Conservation (phyloP, 257 asterid genomes). For the Jasminum sambac region DNA sequence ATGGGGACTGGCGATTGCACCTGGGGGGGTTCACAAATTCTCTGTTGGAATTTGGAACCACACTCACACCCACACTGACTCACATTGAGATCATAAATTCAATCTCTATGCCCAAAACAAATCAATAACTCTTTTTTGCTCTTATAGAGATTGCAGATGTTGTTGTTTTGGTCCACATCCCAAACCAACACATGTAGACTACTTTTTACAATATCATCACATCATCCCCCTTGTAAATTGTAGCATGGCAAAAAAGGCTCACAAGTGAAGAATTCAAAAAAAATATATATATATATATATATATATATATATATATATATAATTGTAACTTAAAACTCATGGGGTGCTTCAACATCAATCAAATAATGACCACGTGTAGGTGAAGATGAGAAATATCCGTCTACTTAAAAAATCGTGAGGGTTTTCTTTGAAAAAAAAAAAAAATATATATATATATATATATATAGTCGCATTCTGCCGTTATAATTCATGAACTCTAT, state of each 20-base stretch:
- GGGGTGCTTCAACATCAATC: not conserved
- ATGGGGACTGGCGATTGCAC: constrained; percentile 8
- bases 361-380: not conserved
- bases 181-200: not conserved
- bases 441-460: no score
- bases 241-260: not conserved
- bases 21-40: constrained; percentile 21
- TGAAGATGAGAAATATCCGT: not conserved
- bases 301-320: no score
- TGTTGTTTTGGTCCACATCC: not conserved
- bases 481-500: not conserved
- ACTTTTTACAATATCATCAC: not conserved
- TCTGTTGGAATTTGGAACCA: constrained; percentile 20
- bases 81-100: constrained; percentile 6
- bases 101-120: not conserved
- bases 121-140: not conserved
- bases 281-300: no score
- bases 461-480: no score
- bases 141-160: not conserved
- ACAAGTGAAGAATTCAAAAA: not conserved
- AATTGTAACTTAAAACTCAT: not conserved
- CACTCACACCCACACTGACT: not conserved
- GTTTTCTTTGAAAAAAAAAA: not conserved
- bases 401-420: not conserved
- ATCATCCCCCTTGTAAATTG: not conserved